phyloP scores from a whole-genome alignment of 768 basidiomycete species.

The Strobilomyces echinocephalus region DNA sequence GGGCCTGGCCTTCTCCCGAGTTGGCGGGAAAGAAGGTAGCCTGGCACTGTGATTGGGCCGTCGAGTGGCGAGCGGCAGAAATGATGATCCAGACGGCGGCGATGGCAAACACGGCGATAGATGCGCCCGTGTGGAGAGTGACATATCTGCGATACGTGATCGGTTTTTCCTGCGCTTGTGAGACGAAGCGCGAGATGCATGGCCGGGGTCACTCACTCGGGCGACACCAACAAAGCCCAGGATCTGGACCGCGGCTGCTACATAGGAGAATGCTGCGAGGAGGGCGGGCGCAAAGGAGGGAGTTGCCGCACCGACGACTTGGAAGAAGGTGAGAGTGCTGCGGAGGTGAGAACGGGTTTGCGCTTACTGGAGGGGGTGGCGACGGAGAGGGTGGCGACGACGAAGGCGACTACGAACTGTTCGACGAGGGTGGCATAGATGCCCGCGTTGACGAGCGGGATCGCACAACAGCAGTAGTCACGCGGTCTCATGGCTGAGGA shows the following conservation, averaged over 20 bases:
- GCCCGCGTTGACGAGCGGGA: constrained; percentile 86
- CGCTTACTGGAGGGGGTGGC: constrained; percentile 74
- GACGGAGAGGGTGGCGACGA: constrained; percentile 69
- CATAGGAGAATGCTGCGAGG: constrained; percentile 71
- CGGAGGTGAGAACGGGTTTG: not conserved
- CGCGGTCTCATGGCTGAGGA: constrained; percentile 56
- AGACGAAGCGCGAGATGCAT: not conserved
- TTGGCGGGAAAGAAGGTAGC: constrained; percentile 46
- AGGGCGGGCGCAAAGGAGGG: constrained; percentile 73
- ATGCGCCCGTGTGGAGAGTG: constrained; percentile 54
- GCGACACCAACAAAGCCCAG: constrained; percentile 85
- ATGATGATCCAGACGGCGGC: constrained; percentile 78
- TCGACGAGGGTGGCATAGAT: constrained; percentile 78
- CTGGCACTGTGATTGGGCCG: constrained; percentile 66
- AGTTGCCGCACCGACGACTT: constrained; percentile 84
- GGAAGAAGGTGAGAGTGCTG: constrained; percentile 10
- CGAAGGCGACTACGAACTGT: constrained; percentile 63
- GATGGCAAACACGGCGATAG: constrained; percentile 63
- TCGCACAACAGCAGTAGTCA: constrained; percentile 91
- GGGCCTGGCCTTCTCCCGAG: constrained; percentile 53
- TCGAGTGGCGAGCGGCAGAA: constrained; percentile 71
- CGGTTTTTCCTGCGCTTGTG: constrained; percentile 54
- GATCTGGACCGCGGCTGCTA: constrained; percentile 70
- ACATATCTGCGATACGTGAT: constrained; percentile 64
- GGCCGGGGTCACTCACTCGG: constrained; percentile 40